Evolutionary conservation across 1,139 yeast genomes (phyloP).

Genomic region (Kodamaea sp.): DNA sequence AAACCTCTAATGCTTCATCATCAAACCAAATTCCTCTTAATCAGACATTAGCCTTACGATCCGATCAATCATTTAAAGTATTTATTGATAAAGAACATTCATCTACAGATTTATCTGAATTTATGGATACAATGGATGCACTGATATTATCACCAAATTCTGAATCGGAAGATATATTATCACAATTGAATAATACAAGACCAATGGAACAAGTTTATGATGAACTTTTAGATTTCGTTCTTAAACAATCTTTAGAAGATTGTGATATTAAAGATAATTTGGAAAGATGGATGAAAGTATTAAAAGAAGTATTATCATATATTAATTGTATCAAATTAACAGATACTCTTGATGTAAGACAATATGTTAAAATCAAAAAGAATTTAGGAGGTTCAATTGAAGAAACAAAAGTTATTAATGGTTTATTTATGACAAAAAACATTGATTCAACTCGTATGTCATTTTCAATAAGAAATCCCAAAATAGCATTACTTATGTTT

Average conservation of each 20-base stretch:
- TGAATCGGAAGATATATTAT: constrained; percentile 4
- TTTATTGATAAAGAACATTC: too few species aligned
- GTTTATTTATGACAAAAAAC: constrained; percentile 80
- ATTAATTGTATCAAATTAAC: constrained; percentile 41
- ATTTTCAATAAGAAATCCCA: constrained; percentile 56
- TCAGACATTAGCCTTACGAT: too few species aligned
- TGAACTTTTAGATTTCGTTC: constrained; percentile 32
- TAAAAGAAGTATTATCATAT: constrained; percentile 24
- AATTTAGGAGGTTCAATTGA: constrained; percentile 68
- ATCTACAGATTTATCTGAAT: too few species aligned
- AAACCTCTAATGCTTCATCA: too few species aligned
- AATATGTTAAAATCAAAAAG: constrained; percentile 81
- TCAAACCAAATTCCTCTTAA: too few species aligned
- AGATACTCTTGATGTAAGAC: constrained; percentile 80
- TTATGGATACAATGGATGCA: too few species aligned
- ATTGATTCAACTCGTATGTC: constrained; percentile 85
- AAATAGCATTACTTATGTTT: constrained; percentile 78
- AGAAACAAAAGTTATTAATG: constrained; percentile 66
- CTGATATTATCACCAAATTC: too few species aligned
- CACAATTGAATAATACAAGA: constrained; percentile 7
- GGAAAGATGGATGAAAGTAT: constrained; percentile 37
- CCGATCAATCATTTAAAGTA: too few species aligned
- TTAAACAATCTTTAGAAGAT: constrained; percentile 67
- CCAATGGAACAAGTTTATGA: constrained; percentile 19
- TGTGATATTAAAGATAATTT: constrained; percentile 40